Percentiles rank a stretch among this genome's conserved stretches.
Evolutionary conservation across 108 stramenopile species (phyloP).

Genomic region (Nannochloropsis oceanica): DNA sequence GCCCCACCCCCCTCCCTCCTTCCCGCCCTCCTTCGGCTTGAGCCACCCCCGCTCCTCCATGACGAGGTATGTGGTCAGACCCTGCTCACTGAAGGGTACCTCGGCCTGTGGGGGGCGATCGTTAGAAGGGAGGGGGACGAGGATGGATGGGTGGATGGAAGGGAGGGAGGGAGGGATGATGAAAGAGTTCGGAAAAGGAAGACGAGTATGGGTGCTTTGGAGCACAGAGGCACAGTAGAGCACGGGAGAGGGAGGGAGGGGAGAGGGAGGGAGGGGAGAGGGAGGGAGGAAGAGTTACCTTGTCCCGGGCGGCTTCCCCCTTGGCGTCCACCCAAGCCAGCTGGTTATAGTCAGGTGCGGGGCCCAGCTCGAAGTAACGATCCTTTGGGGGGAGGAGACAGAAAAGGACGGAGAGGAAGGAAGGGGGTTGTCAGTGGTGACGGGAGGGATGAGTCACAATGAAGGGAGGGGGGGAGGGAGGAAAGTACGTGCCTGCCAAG

Average conservation of each 20-base stretch:
- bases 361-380: background rate
- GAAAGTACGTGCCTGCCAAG: background rate
- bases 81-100: background rate
- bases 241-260: background rate
- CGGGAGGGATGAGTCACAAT: background rate
- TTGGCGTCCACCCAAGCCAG: background rate
- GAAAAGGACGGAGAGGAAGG: background rate
- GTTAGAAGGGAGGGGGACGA: background rate
- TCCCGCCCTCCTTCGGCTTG: background rate
- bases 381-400: background rate
- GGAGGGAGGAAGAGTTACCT: background rate
- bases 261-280: background rate
- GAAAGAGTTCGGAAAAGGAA: too few species aligned
- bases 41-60: background rate
- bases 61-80: background rate
- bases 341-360: background rate
- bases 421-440: background rate
- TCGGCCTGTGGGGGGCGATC: background rate
- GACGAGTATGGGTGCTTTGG: too few species aligned
- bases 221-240: too few species aligned
- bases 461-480: background rate
- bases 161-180: background rate
- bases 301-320: background rate
- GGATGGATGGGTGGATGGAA: background rate
- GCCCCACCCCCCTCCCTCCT: background rate